These are phyloP conservation scores for Dentipellis sp. DNA, from an alignment of 768 basidiomycete genomes.

Conservation along the genomic window DNA sequence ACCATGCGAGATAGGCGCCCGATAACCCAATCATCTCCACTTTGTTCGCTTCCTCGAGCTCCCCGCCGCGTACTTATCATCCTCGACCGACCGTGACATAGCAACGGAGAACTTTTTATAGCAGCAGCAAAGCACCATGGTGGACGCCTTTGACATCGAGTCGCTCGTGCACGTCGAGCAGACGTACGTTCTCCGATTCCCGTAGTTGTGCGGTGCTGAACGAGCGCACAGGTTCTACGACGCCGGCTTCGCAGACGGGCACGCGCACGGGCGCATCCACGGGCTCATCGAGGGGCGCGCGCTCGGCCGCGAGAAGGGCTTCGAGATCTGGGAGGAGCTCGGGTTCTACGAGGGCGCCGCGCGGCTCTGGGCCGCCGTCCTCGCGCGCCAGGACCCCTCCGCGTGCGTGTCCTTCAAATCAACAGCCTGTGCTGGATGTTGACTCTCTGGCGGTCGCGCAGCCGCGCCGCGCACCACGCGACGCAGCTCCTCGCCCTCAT, in stretches of 20 bases:
- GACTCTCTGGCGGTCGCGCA: too few relatives aligned
- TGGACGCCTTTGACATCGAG: conserved; percentile 19
- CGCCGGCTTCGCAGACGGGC: conserved; percentile 67
- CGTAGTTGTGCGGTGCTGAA: background rate
- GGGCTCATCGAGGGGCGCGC: conserved; percentile 88
- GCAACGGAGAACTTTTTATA: too few relatives aligned
- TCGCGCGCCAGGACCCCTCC: conserved; percentile 25
- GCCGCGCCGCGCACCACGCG: conserved; percentile 56
- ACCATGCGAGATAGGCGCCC: too few relatives aligned
- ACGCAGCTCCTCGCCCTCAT: conserved; percentile 64
- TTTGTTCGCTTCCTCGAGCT: too few relatives aligned
- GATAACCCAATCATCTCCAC: too few relatives aligned
- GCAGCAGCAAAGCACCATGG: background rate
- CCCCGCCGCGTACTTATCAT: too few relatives aligned
- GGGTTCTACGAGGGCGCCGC: conserved; percentile 90
- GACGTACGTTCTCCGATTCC: conserved; percentile 14
- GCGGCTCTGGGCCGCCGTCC: conserved; percentile 52
- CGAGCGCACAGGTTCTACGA: conserved; percentile 59
- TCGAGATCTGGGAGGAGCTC: conserved; percentile 96
- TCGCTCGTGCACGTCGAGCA: conserved; percentile 22
- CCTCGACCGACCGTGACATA: too few relatives aligned
- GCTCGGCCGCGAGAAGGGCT: conserved; percentile 83
- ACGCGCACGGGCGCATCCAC: conserved; percentile 79
- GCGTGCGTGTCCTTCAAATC: conserved; percentile 37
- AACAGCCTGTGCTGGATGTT: too few relatives aligned